Base-by-base conservation (phyloP, 352 stramenopile species). In the Phytophthora megakarya region DNA sequence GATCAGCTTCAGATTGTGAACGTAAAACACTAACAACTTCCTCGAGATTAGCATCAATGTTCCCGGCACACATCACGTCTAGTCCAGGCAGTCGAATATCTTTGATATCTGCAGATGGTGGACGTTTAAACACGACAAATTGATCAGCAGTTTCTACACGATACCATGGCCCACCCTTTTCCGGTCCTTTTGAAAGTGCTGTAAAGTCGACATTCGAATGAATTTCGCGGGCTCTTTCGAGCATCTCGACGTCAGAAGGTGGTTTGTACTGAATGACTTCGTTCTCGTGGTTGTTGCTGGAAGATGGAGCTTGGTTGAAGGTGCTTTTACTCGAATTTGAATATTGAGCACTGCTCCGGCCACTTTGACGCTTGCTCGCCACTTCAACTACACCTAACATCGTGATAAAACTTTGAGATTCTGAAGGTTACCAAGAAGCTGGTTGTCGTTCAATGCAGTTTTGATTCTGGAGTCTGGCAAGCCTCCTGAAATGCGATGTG, bases 51-150 rank as follows among this genome's bases (percentile, higher is more conserved):
- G 60, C 60, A 35, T 63, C 60, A 10, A 73, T 19, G 1, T 39
- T 25, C 0, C 65, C 65, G 15, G 47, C 57, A 51, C 65, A 70
- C 53, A 73, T 42, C 3, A 73, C 65, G 23, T 70, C 65, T 9
- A 69, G 37, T 1, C 61, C 60, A 32, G 49, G 42, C 15, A 54
- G 23, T 3, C 28, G 23, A 8, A 33, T 47, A 12, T 22, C 35
- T n/a, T 56, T 55, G 23, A 9, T n/a, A 25, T 45, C 33, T 30
- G 32, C 44, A 19, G 43, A 33, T 1, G 23, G 3, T 22, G 45
- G 50, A 6, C 35, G 43, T 46, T 62, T 61, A 21, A 57, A 62
- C 13, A 67, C 60, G 11, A 57, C 37, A 6, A 67, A 67, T 6
- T 15, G 35, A n/a, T 62, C 33, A 9, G 25, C 37, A 28, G 19